Conservation (phyloP, 2,329 filamentous ascomycete species). For the Parascedosporium putredinis region DNA sequence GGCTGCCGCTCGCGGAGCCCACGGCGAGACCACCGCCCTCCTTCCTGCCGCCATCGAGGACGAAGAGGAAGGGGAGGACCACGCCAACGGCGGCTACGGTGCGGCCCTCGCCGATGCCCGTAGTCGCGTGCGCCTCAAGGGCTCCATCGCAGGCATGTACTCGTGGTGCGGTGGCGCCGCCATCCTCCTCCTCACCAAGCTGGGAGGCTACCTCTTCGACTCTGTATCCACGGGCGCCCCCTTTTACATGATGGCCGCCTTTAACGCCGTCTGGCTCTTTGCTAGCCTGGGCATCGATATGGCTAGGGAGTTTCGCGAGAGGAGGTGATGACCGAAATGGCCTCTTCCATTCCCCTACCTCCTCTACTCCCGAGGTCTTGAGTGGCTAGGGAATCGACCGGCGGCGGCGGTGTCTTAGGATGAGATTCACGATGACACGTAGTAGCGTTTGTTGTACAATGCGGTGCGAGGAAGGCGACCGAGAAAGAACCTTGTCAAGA, state of each 20-base stretch:
- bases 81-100: too few relatives aligned
- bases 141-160: slow-evolving; percentile 90
- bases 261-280: slow-evolving; percentile 65
- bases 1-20: not conserved
- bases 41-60: not conserved
- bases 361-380: not conserved
- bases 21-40: slow-evolving; percentile 13
- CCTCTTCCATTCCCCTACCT: too few relatives aligned
- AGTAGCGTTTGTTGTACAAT: too few relatives aligned
- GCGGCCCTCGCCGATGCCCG: slow-evolving; percentile 20
- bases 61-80: slow-evolving; percentile 12
- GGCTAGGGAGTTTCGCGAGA: slow-evolving; percentile 22
- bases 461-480: too few relatives aligned
- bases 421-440: too few relatives aligned
- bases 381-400: too few relatives aligned
- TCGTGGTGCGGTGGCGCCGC: slow-evolving; percentile 82
- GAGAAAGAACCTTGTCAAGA: too few relatives aligned
- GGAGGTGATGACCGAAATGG: slow-evolving; percentile 9
- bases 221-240: slow-evolving; percentile 61
- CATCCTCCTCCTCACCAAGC: slow-evolving; percentile 82
- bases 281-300: slow-evolving; percentile 42
- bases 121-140: slow-evolving; percentile 61
- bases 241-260: slow-evolving; percentile 88
- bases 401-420: too few relatives aligned
- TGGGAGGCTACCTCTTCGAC: slow-evolving; percentile 83